Conservation (phyloP, 108 stramenopile genomes). For the Skeletonema potamos region DNA sequence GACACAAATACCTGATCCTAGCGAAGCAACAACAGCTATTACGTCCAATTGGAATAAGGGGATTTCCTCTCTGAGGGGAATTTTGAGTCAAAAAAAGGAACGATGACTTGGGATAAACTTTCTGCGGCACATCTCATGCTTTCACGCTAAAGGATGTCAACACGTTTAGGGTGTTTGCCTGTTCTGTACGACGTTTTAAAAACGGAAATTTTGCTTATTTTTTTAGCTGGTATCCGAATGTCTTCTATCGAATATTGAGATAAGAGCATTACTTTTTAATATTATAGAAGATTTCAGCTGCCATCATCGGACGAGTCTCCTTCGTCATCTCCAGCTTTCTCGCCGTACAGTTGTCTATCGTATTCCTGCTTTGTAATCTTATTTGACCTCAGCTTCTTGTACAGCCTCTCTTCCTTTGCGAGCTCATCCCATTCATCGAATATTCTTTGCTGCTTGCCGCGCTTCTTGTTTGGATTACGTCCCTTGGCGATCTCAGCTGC, state of each 20-base stretch:
- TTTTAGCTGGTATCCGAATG: too few relatives aligned
- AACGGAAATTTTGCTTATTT: too few relatives aligned
- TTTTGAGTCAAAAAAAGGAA: neutral
- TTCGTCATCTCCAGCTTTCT: slow-evolving; percentile 16
- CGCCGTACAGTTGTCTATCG: slow-evolving; percentile 61
- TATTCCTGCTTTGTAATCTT: slow-evolving; percentile 88
- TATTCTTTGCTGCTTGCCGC: slow-evolving; percentile 83
- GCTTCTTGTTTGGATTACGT: slow-evolving; percentile 89
- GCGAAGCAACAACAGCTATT: neutral
- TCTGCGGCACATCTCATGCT: too few relatives aligned
- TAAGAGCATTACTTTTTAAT: too few relatives aligned
- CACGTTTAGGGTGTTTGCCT: too few relatives aligned
- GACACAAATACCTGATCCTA: neutral
- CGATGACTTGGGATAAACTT: neutral
- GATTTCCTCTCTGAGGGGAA: neutral
- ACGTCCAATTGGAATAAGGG: slow-evolving; percentile 7
- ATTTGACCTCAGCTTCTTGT: slow-evolving; percentile 81
- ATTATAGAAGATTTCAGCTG: neutral
- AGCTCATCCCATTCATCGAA: slow-evolving; percentile 98
- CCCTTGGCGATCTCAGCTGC: slow-evolving; percentile 75
- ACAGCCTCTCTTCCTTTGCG: slow-evolving; percentile 94
- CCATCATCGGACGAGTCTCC: slow-evolving; percentile 12
- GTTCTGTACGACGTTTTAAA: too few relatives aligned
- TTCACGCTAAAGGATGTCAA: neutral
- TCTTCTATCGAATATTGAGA: too few relatives aligned